Evolutionary conservation across 768 basidiomycete species (phyloP).

Genomic region (Solioccasus polychromus): DNA sequence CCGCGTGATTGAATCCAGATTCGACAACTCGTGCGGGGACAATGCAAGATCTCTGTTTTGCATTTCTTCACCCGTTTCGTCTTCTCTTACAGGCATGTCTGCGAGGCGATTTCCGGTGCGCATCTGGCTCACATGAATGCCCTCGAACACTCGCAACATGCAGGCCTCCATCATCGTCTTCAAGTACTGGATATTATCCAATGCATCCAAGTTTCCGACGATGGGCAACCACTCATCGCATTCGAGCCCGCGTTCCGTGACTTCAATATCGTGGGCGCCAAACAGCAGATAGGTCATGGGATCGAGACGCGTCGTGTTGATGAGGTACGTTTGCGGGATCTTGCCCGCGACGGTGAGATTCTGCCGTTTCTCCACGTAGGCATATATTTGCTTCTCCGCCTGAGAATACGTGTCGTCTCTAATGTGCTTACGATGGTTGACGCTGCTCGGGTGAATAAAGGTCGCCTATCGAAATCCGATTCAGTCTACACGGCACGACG

Average conservation of each 20-base stretch:
- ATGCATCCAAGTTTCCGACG: slow-evolving; percentile 62
- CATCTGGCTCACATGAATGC: slow-evolving; percentile 50
- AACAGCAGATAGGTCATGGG: slow-evolving; percentile 89
- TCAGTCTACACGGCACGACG: slow-evolving; percentile 13
- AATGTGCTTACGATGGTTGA: slow-evolving; percentile 67
- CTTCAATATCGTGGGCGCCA: slow-evolving; percentile 76
- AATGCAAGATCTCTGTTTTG: slow-evolving; percentile 48
- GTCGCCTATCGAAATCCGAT: slow-evolving; percentile 46
- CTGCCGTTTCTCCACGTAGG: slow-evolving; percentile 81
- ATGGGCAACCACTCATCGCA: slow-evolving; percentile 93
- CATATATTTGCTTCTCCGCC: slow-evolving; percentile 71
- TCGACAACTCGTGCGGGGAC: slow-evolving; percentile 64
- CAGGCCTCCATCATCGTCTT: slow-evolving; percentile 78
- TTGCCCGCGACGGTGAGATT: slow-evolving; percentile 55
- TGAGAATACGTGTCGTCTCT: slow-evolving; percentile 19
- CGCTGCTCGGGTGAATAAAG: slow-evolving; percentile 82
- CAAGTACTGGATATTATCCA: slow-evolving; percentile 82
- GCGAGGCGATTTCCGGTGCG: slow-evolving; percentile 29
- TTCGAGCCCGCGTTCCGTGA: slow-evolving; percentile 69
- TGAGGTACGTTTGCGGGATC: slow-evolving; percentile 62
- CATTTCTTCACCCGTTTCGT: slow-evolving; percentile 57
- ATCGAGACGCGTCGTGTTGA: slow-evolving; percentile 82
- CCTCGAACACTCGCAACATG: slow-evolving; percentile 89
- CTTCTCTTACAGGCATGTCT: slow-evolving; percentile 38
- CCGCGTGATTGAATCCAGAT: slow-evolving; percentile 71